Conservation (phyloP, 1,284 basidiomycete species). For the Xanthoconium separans region DNA sequence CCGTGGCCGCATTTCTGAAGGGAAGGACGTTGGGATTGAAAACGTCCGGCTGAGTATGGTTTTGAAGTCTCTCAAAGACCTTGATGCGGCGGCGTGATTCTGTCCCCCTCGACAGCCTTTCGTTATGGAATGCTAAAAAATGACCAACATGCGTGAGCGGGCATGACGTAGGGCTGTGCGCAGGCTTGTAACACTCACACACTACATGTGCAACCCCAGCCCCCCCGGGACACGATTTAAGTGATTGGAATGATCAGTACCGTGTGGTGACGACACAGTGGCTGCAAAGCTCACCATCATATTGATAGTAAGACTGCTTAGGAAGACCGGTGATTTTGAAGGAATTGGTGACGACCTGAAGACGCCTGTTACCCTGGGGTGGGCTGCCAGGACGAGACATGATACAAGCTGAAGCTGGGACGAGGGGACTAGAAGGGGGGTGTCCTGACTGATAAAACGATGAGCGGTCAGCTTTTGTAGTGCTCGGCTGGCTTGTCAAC, state of each 20-base stretch:
- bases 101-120: not conserved
- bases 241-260: conserved; percentile 1
- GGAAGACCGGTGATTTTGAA: not conserved
- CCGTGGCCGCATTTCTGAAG: conserved; percentile 26
- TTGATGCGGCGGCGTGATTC: conserved; percentile 26
- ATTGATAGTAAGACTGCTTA: not conserved
- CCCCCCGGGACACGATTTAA: conserved; percentile 1
- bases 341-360: not conserved
- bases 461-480: conserved; percentile 6
- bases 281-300: not conserved
- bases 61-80: conserved; percentile 36
- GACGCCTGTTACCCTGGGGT: not conserved
- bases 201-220: conserved; percentile 17
- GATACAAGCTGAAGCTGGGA: conserved; percentile 1
- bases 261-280: conserved; percentile 3
- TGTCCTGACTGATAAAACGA: not conserved
- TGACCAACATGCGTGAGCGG: not conserved
- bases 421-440: not conserved
- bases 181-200: conserved; percentile 19
- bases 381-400: conserved; percentile 20
- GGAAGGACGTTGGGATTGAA: conserved; percentile 34
- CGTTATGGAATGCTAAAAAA: conserved; percentile 20
- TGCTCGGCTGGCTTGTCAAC: not conserved
- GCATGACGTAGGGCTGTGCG: conserved; percentile 5
- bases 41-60: conserved; percentile 17